Evolutionary conservation across 306 rosid species (phyloP).

Genomic region (Clitoria ternatea): DNA sequence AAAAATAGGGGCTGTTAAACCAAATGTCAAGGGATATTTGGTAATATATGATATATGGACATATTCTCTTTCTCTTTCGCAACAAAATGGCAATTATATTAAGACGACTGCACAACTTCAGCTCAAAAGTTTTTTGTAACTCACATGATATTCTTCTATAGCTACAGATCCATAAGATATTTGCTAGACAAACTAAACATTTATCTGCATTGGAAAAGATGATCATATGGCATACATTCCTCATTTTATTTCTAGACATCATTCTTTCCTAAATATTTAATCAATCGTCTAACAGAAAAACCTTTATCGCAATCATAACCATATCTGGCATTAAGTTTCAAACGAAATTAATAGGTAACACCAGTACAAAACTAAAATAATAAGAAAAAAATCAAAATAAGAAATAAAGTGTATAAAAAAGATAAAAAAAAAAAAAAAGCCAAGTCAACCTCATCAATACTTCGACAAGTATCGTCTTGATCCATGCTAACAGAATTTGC

Average conservation of each 20-base stretch:
- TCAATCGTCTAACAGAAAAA: background rate
- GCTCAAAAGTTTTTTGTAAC: background rate
- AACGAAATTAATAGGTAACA: background rate
- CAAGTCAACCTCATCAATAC: slow-evolving; percentile 44
- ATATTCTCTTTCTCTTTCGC: too few relatives aligned
- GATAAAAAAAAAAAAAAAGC: background rate
- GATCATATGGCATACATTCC: background rate
- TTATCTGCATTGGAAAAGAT: background rate
- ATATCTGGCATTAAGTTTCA: background rate
- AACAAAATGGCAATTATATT: too few relatives aligned
- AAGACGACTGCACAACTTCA: background rate
- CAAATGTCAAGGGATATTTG: too few relatives aligned
- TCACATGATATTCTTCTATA: background rate
- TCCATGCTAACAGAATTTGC: slow-evolving; percentile 61
- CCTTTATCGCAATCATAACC: background rate
- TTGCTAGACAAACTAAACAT: background rate
- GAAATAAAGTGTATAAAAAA: too few relatives aligned
- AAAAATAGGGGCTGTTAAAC: too few relatives aligned
- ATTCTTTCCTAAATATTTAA: background rate
- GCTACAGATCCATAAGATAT: background rate
- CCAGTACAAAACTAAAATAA: background rate
- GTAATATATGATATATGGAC: too few relatives aligned
- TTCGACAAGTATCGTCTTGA: slow-evolving; percentile 35
- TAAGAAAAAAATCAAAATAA: background rate
- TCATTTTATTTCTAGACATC: background rate